Percentiles rank a stretch among this genome's conserved stretches.
phyloP scores from a whole-genome alignment of 2,329 filamentous ascomycete species.

The Zymoseptoria passerinii region DNA sequence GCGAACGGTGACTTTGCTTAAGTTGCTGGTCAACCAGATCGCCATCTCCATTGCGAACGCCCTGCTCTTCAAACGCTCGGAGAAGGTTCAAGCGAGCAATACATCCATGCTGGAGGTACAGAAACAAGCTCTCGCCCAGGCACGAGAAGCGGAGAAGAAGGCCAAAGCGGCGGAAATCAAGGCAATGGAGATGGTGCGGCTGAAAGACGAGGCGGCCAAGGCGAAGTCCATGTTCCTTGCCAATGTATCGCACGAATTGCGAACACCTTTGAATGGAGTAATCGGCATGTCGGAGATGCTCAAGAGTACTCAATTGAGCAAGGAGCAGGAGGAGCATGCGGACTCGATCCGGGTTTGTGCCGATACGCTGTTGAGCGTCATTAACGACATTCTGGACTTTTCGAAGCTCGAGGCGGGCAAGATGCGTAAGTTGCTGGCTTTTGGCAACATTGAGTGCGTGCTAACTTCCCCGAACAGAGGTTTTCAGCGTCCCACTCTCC shows the following conservation, averaged over 20 bases:
- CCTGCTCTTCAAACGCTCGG: conserved; percentile 57
- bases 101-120: conserved; percentile 70
- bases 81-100: conserved; percentile 71
- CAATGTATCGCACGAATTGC: conserved; percentile 51
- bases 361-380: conserved; percentile 45
- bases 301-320: conserved; percentile 48
- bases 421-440: conserved; percentile 30
- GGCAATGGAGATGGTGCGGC: conserved; percentile 68
- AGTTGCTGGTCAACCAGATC: conserved; percentile 70
- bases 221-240: conserved; percentile 69
- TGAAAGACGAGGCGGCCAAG: conserved; percentile 75
- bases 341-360: conserved; percentile 59
- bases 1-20: conserved; percentile 47
- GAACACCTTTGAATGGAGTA: conserved; percentile 47
- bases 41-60: conserved; percentile 57
- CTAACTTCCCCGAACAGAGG: conserved; percentile 22
- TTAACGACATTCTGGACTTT: conserved; percentile 47
- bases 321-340: conserved; percentile 54
- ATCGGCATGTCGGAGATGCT: conserved; percentile 54
- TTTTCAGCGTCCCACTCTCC: conserved; percentile 51
- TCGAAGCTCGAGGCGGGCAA: conserved; percentile 47
- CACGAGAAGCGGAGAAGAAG: conserved; percentile 64
- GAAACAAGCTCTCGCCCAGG: conserved; percentile 63
- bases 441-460: not conserved
- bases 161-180: conserved; percentile 69